Conservation (phyloP, 2,329 filamentous ascomycete species). For the Pseudocercospora vitis region DNA sequence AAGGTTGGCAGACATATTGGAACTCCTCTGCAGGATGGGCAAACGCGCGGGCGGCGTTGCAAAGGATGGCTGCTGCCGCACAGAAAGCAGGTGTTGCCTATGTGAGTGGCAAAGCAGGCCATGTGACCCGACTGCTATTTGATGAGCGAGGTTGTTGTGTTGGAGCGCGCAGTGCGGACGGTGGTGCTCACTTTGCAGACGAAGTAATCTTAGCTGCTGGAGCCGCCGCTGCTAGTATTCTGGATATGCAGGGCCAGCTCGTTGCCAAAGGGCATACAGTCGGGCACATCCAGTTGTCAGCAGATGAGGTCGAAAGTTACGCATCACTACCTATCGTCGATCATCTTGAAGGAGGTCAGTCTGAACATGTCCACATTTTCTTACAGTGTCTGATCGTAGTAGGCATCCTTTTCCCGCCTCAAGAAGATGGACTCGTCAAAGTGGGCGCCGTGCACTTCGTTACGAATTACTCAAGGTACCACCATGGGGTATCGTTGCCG, state of each 20-base stretch:
- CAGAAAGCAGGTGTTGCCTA: slow-evolving; percentile 49
- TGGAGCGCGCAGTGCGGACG: slow-evolving; percentile 53
- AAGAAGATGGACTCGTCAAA: slow-evolving; percentile 27
- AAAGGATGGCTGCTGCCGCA: slow-evolving; percentile 36
- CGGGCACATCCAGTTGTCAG: slow-evolving; percentile 34
- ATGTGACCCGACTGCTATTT: slow-evolving; percentile 48
- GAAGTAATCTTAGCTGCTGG: slow-evolving; percentile 58
- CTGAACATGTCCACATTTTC: not conserved
- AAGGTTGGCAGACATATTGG: slow-evolving; percentile 29
- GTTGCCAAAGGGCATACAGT: slow-evolving; percentile 30
- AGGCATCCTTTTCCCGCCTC: slow-evolving; percentile 28
- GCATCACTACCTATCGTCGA: slow-evolving; percentile 30
- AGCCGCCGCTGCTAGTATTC: slow-evolving; percentile 55
- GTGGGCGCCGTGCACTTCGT: slow-evolving; percentile 26
- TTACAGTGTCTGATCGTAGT: not conserved
- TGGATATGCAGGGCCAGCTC: slow-evolving; percentile 37
- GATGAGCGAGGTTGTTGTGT: slow-evolving; percentile 30
- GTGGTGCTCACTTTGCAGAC: slow-evolving; percentile 50
- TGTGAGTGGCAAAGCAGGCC: slow-evolving; percentile 39
- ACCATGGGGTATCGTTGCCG: slow-evolving; percentile 10
- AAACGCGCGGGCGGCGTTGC: slow-evolving; percentile 20
- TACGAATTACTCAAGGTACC: slow-evolving; percentile 21
- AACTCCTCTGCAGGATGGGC: slow-evolving; percentile 30
- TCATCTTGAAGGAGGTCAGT: slow-evolving; percentile 27
- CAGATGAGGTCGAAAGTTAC: slow-evolving; percentile 33